Evolutionary conservation across 768 basidiomycete species (phyloP).

Genomic region (Pisolithus albus): DNA sequence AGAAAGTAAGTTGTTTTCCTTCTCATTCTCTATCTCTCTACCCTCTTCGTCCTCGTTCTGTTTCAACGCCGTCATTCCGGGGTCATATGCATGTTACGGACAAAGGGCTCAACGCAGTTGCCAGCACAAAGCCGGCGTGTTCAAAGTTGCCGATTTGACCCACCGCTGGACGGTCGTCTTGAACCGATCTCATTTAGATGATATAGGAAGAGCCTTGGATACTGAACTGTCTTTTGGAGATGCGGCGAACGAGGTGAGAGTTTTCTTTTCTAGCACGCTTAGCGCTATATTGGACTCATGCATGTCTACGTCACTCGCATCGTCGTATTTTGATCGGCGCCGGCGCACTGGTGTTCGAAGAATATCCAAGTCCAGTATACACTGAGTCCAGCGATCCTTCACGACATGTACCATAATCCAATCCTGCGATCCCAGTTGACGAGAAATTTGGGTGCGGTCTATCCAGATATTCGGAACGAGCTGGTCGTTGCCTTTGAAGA

Average conservation of each 20-base stretch:
- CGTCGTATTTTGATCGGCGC: slow-evolving; percentile 24
- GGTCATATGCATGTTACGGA: no score
- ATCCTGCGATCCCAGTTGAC: slow-evolving; percentile 26
- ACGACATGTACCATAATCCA: slow-evolving; percentile 25
- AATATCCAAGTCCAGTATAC: not conserved
- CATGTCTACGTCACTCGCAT: not conserved
- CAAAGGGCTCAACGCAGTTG: not conserved
- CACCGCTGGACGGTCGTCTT: not conserved
- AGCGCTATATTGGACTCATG: not conserved
- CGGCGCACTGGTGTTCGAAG: not conserved
- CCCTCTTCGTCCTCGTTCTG: no score
- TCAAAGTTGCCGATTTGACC: not conserved
- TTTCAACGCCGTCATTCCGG: no score
- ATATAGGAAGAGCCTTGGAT: not conserved
- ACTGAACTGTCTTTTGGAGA: not conserved
- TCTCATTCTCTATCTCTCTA: no score
- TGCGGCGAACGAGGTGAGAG: not conserved
- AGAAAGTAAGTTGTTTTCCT: slow-evolving; percentile 13
- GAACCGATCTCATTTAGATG: not conserved
- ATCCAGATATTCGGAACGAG: slow-evolving; percentile 41
- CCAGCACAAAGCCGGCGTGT: not conserved
- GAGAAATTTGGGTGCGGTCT: slow-evolving; percentile 32
- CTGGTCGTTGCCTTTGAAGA: slow-evolving; percentile 35
- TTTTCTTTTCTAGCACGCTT: not conserved
- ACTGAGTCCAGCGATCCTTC: not conserved